These are phyloP conservation scores for Didymellaceae sp. DNA, from an alignment of 2,329 filamentous ascomycete genomes.

Conservation along the genomic window DNA sequence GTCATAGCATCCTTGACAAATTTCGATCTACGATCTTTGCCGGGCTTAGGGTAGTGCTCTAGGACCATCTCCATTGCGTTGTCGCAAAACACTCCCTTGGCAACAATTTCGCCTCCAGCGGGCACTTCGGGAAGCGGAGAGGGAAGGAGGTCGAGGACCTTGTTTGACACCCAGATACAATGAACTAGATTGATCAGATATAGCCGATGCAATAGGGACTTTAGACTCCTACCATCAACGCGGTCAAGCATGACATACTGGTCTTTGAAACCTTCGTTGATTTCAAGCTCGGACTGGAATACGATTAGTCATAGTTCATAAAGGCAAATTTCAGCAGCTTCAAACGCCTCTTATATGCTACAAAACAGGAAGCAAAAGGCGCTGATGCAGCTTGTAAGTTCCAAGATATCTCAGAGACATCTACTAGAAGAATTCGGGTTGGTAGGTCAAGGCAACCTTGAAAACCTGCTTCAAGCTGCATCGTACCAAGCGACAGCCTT, in stretches of 20 bases:
- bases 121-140: conserved; percentile 57
- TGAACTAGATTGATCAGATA: conserved; percentile 52
- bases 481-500: too few relatives aligned
- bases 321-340: too few relatives aligned
- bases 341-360: too few relatives aligned
- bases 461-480: too few relatives aligned
- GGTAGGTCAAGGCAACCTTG: too few relatives aligned
- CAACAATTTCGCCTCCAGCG: conserved; percentile 68
- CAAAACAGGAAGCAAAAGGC: too few relatives aligned
- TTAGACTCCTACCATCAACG: conserved; percentile 57
- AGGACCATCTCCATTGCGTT: conserved; percentile 72
- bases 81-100: conserved; percentile 74
- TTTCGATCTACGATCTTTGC: conserved; percentile 58
- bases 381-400: too few relatives aligned
- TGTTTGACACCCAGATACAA: conserved; percentile 71
- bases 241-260: conserved; percentile 73
- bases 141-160: conserved; percentile 67
- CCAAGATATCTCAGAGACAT: too few relatives aligned
- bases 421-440: too few relatives aligned
- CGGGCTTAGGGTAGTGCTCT: conserved; percentile 64
- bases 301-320: too few relatives aligned
- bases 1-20: conserved; percentile 67
- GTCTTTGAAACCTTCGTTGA: conserved; percentile 59
- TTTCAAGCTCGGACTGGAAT: conserved; percentile 62
- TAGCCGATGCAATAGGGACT: background rate